Evolutionary conservation across 441 rosid species (phyloP), one percentile per base, ranked within the genome.

Genomic region (Eruca vesicaria): DNA sequence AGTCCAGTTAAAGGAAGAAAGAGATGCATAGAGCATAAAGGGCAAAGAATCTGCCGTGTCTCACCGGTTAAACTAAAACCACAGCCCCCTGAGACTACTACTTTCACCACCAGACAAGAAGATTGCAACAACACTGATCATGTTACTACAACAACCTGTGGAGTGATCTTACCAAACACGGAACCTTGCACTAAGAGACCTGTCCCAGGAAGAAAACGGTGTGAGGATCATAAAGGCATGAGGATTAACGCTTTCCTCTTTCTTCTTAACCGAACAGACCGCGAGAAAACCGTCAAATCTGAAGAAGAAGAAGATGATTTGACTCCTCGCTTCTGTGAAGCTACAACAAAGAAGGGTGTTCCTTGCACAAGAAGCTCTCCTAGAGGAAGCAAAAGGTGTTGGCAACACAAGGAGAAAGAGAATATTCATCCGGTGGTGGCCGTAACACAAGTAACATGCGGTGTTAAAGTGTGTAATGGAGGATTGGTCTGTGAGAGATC

Each of bases 141-240:
- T n/a, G n/a, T n/a, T n/a, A n/a, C n/a, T n/a, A n/a, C n/a, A n/a
- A 45, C 53, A 0, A 45, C 9, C 0, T 84, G 90, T 69, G 83
- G 79, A 53, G 85, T 78, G 73, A 36, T 73, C 18, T 78, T 83
- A 48, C 72, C 55, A 7, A 52, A 81, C 71, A 82, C 81, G 63
- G 71, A 76, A 1, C 16, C 78, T 12, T 86, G 88, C 7, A 20
- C 0, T 59, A 71, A 66, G 72, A 66, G 71, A 56, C 57, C 81
- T 73, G 48, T 73, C 16, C 43, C n/a, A 23, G 86, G 87, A 58
- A 83, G 88, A 75, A 85, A 85, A 80, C 82, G 90, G 78, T 85
- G 90, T 21, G 83, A 80, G 52, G 79, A 65, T 63, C 87, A 81
- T 29, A 83, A 82, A 75, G 87, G 87, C 38, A 82, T 80, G 87